Evolutionary conservation across 345 rosid species (phyloP).

Genomic region (Pugionium cornutum): DNA sequence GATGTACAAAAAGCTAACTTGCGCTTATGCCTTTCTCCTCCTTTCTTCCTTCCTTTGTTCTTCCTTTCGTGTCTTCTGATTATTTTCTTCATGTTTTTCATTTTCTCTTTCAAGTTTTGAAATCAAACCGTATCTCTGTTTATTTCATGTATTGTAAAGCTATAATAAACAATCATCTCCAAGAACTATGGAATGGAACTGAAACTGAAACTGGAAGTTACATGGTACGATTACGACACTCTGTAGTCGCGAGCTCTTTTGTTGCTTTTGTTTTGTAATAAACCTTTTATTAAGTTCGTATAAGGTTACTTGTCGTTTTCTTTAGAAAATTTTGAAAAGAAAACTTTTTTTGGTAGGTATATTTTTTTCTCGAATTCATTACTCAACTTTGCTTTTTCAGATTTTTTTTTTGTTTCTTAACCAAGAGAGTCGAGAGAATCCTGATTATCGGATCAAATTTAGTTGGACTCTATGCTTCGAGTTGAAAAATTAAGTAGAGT

Average conservation of each 20-base stretch:
- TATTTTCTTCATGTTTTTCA: not conserved
- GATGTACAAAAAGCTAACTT: conserved; percentile 36
- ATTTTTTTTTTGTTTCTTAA: not conserved
- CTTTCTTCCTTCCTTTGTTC: not conserved
- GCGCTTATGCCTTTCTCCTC: conserved; percentile 33
- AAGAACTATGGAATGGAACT: conserved; percentile 34
- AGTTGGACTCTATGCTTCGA: not conserved
- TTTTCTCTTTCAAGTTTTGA: not conserved
- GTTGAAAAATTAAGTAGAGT: not conserved
- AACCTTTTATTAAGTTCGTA: not conserved
- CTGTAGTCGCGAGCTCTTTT: conserved; percentile 8
- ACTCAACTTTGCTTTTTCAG: conserved; percentile 3
- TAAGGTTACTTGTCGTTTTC: conserved; percentile 19
- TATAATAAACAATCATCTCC: conserved; percentile 20
- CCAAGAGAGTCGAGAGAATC: not conserved
- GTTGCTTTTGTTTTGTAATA: conserved; percentile 22
- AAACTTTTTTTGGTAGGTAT: conserved; percentile 5
- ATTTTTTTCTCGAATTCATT: conserved; percentile 20
- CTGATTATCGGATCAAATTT: conserved; percentile 8
- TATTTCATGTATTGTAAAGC: not conserved
- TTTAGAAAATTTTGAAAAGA: not conserved
- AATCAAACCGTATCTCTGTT: not conserved
- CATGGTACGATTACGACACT: conserved; percentile 30
- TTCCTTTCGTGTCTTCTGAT: not conserved
- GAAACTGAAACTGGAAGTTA: conserved; percentile 26